Percentiles rank a stretch among this genome's conserved stretches.
phyloP scores from a whole-genome alignment of 2,329 filamentous ascomycete genomes.

The Gremmenia infestans region DNA sequence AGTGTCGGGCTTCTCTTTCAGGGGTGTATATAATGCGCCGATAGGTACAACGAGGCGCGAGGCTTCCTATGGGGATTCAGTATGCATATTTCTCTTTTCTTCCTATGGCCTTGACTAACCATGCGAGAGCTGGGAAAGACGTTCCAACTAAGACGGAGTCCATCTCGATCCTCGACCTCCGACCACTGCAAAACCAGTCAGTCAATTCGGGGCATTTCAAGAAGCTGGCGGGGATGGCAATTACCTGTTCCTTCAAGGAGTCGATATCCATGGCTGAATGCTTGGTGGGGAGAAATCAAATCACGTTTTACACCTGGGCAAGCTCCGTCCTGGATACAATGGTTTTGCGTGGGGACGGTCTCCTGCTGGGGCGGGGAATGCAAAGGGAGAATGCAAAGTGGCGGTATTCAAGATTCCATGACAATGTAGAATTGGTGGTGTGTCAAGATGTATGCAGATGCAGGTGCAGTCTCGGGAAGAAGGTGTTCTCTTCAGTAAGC shows the following conservation, averaged over 20 bases:
- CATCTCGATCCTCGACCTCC: conserved; percentile 94
- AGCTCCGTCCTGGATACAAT: not conserved
- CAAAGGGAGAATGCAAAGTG: not conserved
- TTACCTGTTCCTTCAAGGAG: conserved; percentile 26
- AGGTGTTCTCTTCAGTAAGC: not conserved
- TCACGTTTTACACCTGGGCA: not conserved
- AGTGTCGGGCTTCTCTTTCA: conserved; percentile 90
- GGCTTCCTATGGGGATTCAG: conserved; percentile 63
- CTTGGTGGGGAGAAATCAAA: not conserved
- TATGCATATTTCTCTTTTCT: conserved; percentile 2
- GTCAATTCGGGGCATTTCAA: not conserved
- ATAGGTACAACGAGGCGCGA: conserved; percentile 93
- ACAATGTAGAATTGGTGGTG: not conserved
- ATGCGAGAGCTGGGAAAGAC: conserved; percentile 97
- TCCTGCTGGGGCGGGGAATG: not conserved
- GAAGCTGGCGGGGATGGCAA: not conserved
- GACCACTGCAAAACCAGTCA: conserved; percentile 22
- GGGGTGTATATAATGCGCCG: conserved; percentile 87
- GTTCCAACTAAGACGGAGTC: conserved; percentile 95
- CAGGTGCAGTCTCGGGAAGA: not conserved
- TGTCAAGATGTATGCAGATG: not conserved
- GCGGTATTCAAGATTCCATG: not conserved
- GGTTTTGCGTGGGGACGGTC: not conserved
- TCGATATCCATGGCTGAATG: conserved; percentile 28
- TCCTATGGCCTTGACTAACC: conserved; percentile 47